Percentiles rank a stretch among this genome's conserved stretches.
Conservation (phyloP, 495 filamentous ascomycete genomes). For the Saxispiralis lemnorum region DNA sequence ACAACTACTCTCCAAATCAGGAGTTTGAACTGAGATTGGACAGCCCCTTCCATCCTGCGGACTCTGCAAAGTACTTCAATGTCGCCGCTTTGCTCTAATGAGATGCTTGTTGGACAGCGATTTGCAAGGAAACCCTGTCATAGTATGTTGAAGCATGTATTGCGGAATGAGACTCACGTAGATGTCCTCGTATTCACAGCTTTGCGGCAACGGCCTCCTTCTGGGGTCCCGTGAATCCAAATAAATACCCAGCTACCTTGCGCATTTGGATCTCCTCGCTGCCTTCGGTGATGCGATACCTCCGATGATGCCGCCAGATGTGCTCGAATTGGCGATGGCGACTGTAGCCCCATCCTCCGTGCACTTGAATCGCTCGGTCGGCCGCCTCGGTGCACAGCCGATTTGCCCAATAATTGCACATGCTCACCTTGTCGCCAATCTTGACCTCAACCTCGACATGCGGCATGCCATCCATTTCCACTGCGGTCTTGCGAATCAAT, state of each 20-base stretch:
- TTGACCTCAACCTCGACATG: conserved; percentile 34
- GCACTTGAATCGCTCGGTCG: conserved; percentile 42
- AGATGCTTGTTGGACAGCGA: too few relatives aligned
- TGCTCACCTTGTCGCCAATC: conserved; percentile 38
- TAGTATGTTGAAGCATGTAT: too few relatives aligned
- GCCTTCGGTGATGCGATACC: conserved; percentile 27
- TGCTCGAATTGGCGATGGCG: conserved; percentile 26
- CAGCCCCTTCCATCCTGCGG: too few relatives aligned
- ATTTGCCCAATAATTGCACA: conserved; percentile 51
- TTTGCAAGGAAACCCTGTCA: too few relatives aligned
- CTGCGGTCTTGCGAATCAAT: conserved; percentile 41
- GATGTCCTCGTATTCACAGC: too few relatives aligned
- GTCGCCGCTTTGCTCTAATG: too few relatives aligned
- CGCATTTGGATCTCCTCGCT: conserved; percentile 30
- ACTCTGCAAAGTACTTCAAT: too few relatives aligned
- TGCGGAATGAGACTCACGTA: too few relatives aligned
- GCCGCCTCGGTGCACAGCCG: conserved; percentile 39
- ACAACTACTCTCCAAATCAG: too few relatives aligned
- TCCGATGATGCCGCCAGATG: conserved; percentile 27
- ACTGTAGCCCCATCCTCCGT: conserved; percentile 31
- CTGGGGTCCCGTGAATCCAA: conserved; percentile 22
- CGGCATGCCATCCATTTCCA: conserved; percentile 39
- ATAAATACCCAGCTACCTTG: conserved; percentile 26
- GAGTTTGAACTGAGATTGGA: too few relatives aligned
- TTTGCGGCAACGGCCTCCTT: conserved; percentile 13